Conservation (phyloP, 2,329 filamentous ascomycete genomes). For the Xylariales sp. region DNA sequence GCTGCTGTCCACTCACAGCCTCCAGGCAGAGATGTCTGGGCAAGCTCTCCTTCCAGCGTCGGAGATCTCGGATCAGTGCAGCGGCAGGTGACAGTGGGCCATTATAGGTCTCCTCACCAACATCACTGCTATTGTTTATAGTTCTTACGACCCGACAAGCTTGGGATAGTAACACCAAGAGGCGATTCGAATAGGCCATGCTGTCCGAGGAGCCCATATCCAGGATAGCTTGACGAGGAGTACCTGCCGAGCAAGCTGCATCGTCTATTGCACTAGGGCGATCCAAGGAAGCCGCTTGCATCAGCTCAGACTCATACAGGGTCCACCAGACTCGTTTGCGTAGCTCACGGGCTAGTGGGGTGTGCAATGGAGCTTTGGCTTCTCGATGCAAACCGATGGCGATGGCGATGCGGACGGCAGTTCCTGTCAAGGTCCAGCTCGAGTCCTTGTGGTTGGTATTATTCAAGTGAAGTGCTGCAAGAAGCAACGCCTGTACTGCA, state of each 20-base stretch:
- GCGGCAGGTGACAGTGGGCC: conserved; percentile 32
- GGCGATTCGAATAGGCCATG: conserved; percentile 30
- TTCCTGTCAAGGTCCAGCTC: conserved; percentile 37
- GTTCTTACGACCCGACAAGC: conserved; percentile 33
- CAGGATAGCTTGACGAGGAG: conserved; percentile 31
- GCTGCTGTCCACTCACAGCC: conserved; percentile 25
- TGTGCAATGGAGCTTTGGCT: conserved; percentile 28
- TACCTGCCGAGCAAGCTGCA: conserved; percentile 26
- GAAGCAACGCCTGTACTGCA: conserved; percentile 36
- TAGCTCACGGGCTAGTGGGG: conserved; percentile 26
- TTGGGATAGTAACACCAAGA: conserved; percentile 31
- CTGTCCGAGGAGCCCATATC: conserved; percentile 32
- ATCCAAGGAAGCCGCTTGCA: conserved; percentile 38
- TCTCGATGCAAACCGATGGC: conserved; percentile 40
- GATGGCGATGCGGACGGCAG: conserved; percentile 36
- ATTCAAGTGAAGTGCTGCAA: conserved; percentile 38
- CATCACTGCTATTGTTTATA: conserved; percentile 7
- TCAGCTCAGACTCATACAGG: conserved; percentile 29
- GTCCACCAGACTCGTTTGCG: conserved; percentile 30
- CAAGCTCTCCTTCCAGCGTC: conserved; percentile 31
- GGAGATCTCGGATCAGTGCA: conserved; percentile 31
- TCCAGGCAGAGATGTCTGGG: conserved; percentile 32
- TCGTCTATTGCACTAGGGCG: conserved; percentile 38
- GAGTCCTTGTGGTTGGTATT: conserved; percentile 38
- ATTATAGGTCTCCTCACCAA: conserved; percentile 30